Conservation (phyloP, 2,329 filamentous ascomycete genomes). For the Emydomyces testavorans region DNA sequence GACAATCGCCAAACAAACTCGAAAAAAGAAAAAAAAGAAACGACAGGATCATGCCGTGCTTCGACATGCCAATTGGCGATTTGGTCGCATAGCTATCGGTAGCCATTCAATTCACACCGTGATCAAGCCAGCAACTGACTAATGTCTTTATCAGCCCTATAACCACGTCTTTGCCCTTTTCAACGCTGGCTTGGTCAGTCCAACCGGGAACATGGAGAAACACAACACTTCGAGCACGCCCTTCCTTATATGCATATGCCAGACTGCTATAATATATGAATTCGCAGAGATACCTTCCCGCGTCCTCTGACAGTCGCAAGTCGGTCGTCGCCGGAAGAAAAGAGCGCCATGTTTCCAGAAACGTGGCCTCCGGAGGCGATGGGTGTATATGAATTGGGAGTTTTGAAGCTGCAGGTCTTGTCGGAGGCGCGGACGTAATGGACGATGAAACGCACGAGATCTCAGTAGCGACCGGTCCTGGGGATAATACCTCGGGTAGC, state of each 20-base stretch:
- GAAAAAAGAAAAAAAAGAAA: neutral
- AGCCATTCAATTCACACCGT: slow-evolving; percentile 6
- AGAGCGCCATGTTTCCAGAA: slow-evolving; percentile 28
- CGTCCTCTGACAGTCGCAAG: slow-evolving; percentile 53
- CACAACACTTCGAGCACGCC: slow-evolving; percentile 39
- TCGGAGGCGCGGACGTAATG: neutral
- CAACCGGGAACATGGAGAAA: slow-evolving; percentile 64
- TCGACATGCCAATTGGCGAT: neutral
- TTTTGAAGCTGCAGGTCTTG: neutral
- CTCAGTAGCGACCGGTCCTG: slow-evolving; percentile 29
- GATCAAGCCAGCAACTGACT: slow-evolving; percentile 32
- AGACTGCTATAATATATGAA: slow-evolving; percentile 65
- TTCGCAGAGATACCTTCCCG: slow-evolving; percentile 64
- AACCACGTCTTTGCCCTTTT: slow-evolving; percentile 31
- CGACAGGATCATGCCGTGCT: neutral
- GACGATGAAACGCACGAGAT: neutral
- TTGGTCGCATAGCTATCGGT: too few relatives aligned
- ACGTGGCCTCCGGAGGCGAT: slow-evolving; percentile 25
- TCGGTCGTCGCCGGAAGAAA: slow-evolving; percentile 26
- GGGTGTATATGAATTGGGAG: slow-evolving; percentile 14
- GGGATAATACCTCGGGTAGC: slow-evolving; percentile 43
- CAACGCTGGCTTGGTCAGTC: slow-evolving; percentile 38
- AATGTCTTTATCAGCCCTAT: slow-evolving; percentile 35
- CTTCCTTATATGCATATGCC: slow-evolving; percentile 31
- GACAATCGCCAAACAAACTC: too few relatives aligned